These are phyloP conservation scores for Rhizopus arrhizus DNA, from an alignment of 371 early-diverging fungal species.

Conservation along the genomic window DNA sequence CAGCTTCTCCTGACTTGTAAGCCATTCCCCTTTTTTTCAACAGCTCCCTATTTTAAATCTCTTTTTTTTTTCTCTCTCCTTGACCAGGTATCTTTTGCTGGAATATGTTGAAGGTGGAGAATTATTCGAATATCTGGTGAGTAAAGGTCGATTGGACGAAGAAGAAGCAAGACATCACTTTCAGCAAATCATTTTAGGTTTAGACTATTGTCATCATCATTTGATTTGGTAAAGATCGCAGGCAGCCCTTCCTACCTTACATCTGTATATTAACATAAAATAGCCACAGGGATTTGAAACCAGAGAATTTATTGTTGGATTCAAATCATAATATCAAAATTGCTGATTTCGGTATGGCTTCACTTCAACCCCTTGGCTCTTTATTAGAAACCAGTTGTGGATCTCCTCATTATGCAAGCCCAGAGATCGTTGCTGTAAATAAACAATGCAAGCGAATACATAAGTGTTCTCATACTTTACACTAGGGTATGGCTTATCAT, in stretches of 20 bases:
- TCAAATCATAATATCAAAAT: constrained; percentile 77
- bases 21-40: constrained; percentile 5
- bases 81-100: constrained; percentile 40
- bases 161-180: constrained; percentile 89
- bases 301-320: constrained; percentile 92
- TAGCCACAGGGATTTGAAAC: constrained; percentile 97
- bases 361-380: constrained; percentile 70
- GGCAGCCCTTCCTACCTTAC: background rate
- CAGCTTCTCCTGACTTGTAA: constrained; percentile 69
- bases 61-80: background rate
- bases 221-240: constrained; percentile 43
- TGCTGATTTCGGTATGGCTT: constrained; percentile 89
- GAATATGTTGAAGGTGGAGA: constrained; percentile 58
- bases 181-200: constrained; percentile 92
- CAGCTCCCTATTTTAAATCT: background rate
- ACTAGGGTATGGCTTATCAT: constrained; percentile 69
- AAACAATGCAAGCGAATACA: too few relatives aligned
- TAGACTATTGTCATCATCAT: constrained; percentile 89
- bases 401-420: constrained; percentile 92
- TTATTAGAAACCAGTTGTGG: constrained; percentile 86
- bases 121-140: constrained; percentile 53
- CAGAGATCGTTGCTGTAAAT: constrained; percentile 84
- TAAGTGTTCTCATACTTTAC: constrained; percentile 7
- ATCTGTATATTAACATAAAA: background rate
- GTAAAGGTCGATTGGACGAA: constrained; percentile 62